These are phyloP conservation scores for Cryptosporidium bovis DNA, from an alignment of 169 alveolate genomes.

Conservation along the genomic window DNA sequence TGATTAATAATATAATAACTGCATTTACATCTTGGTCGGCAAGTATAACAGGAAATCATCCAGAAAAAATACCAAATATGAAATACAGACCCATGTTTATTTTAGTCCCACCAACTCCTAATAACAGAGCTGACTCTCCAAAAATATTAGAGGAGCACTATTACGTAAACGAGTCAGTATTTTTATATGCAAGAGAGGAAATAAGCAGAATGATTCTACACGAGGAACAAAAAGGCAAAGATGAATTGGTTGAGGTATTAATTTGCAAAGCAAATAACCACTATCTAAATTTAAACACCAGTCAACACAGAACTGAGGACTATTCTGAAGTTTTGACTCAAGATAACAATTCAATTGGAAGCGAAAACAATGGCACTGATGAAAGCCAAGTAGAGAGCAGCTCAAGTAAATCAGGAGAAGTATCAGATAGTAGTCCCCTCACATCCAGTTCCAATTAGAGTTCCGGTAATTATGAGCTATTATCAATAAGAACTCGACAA, in stretches of 20 bases:
- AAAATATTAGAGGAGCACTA: conserved; percentile 12
- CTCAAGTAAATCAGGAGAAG: no score
- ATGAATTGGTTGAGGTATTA: conserved; percentile 27
- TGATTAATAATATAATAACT: conserved; percentile 3
- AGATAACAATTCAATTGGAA: no score
- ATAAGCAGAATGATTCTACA: conserved; percentile 23
- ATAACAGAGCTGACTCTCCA: conserved; percentile 54
- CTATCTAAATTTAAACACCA: neutral
- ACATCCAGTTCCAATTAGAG: no score
- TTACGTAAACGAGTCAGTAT: conserved; percentile 15
- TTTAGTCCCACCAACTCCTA: conserved; percentile 68
- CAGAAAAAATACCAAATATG: conserved; percentile 22
- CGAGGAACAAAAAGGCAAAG: neutral
- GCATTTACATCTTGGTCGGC: conserved; percentile 66
- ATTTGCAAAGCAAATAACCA: conserved; percentile 26
- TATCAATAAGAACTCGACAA: no score
- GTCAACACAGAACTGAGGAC: no score
- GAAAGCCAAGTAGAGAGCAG: no score
- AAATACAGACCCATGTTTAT: conserved; percentile 32
- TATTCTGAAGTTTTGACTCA: no score
- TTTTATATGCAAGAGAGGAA: conserved; percentile 36
- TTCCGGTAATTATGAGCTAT: no score
- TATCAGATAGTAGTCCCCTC: no score
- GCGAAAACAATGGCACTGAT: no score
- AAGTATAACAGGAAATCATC: conserved; percentile 9